Percentiles rank a stretch among this genome's conserved stretches.
These are phyloP conservation scores for Podila minutissima DNA, from an alignment of 192 early-diverging fungal species.

Conservation along the genomic window DNA sequence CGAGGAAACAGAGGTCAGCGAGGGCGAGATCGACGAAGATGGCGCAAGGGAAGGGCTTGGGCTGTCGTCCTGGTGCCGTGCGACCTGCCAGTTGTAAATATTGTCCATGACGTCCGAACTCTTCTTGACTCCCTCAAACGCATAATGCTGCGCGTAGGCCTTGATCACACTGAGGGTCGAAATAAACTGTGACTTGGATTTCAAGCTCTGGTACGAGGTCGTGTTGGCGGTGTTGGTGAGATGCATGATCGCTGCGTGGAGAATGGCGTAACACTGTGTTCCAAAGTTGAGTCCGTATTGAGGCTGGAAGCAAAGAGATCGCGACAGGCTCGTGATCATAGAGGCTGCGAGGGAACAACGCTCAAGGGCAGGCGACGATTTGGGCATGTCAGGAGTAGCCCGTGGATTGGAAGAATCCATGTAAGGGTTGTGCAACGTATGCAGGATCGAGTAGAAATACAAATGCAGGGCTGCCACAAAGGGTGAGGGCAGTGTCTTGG, in stretches of 20 bases:
- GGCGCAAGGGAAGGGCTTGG: conserved; percentile 29
- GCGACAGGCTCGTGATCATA: conserved; percentile 44
- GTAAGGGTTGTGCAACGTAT: conserved; percentile 65
- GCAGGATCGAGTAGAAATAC: conserved; percentile 63
- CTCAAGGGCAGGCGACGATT: conserved; percentile 36
- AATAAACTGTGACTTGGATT: conserved; percentile 51
- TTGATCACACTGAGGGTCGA: conserved; percentile 50
- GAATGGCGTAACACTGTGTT: conserved; percentile 45
- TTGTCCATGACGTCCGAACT: conserved; percentile 52
- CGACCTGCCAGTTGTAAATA: conserved; percentile 53
- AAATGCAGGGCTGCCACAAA: conserved; percentile 55
- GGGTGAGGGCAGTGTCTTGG: conserved; percentile 39
- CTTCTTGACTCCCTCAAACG: conserved; percentile 51
- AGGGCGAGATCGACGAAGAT: conserved; percentile 9
- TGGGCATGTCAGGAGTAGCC: conserved; percentile 44
- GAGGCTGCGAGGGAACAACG: conserved; percentile 47
- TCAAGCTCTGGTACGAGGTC: conserved; percentile 49
- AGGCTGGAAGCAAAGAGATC: conserved; percentile 48
- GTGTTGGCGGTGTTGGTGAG: conserved; percentile 51
- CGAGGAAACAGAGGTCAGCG: conserved; percentile 14
- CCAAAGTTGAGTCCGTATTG: conserved; percentile 52
- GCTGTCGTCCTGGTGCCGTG: conserved; percentile 47
- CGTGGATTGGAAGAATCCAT: conserved; percentile 54
- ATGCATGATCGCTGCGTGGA: conserved; percentile 50
- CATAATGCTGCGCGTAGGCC: conserved; percentile 48